Conservation (phyloP, 495 filamentous ascomycete genomes). For the Lichenothelia convexa region DNA sequence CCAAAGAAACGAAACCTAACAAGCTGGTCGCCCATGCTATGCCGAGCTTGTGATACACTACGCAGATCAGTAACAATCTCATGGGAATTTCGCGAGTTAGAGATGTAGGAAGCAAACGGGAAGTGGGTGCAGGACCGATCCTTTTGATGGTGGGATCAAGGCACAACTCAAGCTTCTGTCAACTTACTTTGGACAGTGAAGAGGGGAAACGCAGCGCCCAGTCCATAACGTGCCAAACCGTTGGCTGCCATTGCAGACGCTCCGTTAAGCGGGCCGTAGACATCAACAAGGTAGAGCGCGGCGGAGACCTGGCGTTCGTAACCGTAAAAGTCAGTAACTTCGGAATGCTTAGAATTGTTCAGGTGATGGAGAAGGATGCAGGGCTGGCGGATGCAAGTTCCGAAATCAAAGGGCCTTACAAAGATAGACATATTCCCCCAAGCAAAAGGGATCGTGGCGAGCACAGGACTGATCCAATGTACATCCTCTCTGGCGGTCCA, state of each 20-base stretch:
- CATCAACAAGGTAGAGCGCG: conserved; percentile 34
- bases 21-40: conserved; percentile 24
- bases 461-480: conserved; percentile 12
- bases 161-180: background rate
- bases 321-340: background rate
- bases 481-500: conserved; percentile 14
- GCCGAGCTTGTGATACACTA: background rate
- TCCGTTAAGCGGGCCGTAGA: conserved; percentile 36
- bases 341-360: too few relatives aligned
- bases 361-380: too few relatives aligned
- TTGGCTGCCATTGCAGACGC: conserved; percentile 46
- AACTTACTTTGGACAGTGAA: conserved; percentile 25
- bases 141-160: background rate
- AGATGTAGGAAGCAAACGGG: background rate
- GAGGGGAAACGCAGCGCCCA: conserved; percentile 48
- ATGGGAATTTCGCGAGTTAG: too few relatives aligned
- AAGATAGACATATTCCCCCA: conserved; percentile 12
- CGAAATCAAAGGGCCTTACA: background rate
- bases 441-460: conserved; percentile 12
- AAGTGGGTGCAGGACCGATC: background rate
- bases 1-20: conserved; percentile 24
- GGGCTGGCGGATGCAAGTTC: too few relatives aligned
- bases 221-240: conserved; percentile 40
- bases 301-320: background rate
- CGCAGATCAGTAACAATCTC: background rate